Evolutionary conservation across 2,329 filamentous ascomycete genomes (phyloP), one percentile per base, ranked within the genome.

Genomic region (Hymenotorrendiella dingleyae): DNA sequence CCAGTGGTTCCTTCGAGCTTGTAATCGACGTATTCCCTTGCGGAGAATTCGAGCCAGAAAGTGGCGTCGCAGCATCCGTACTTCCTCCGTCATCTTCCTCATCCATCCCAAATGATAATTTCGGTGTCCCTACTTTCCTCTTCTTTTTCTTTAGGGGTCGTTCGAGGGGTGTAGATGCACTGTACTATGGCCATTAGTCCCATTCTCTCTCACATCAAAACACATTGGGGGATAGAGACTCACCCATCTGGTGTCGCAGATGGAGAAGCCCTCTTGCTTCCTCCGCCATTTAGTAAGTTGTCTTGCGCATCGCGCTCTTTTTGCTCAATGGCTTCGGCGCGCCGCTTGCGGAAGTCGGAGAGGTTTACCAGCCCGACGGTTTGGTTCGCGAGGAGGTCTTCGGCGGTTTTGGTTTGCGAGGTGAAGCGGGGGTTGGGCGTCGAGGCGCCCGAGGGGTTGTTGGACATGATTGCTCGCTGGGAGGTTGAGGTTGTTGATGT

Each of bases 311-410:
- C 87, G 57, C 85, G 79, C 60, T 93, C 87, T 60, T 93, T 91
- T 61, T 87, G 82, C 64, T 96, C 91, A 36, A 95, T 71, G n/a
- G 90, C 87, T 65, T 96, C 88, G 55, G 89, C 90, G 64, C 91
- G 87, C 46, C 93, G 82, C 69, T 98, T 97, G 65, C 91, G 88
- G 64, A 94, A 97, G 62, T 97, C 93, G 52, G 86, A 88, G 32
- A 96, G 81, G 45, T 86, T 80, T 40, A 97, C 91, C 3, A 98
- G 81, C 29, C 93, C 93, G 53, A 96, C 89, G 0, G 61, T 63
- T 36, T 62, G 60, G 6, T 53, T 60, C 17, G 54, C 55, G 19
- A 63, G 59, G 6, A 63, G 50, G 40, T 63, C 61, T 48, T 62
- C 61, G 6, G 58, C 58, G 4, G 59, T 62, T 38, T 57, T 59